Evolutionary conservation across 2,329 filamentous ascomycete genomes (phyloP), one percentile per base, ranked within the genome.

Genomic region (Scedosporium apiospermum): DNA sequence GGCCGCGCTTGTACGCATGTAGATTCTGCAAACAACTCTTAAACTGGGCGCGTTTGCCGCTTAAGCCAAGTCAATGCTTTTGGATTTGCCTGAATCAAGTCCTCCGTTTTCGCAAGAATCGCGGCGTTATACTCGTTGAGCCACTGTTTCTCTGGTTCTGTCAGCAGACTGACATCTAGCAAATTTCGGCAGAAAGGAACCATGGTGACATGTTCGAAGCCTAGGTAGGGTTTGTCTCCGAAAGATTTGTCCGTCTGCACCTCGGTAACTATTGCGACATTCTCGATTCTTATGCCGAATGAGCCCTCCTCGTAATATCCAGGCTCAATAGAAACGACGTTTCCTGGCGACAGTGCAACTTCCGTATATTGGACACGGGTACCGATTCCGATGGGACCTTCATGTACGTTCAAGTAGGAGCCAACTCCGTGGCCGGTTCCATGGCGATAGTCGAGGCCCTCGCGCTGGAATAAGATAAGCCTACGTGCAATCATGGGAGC

Each of bases 161-260:
- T 92, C 67, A 99, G 76, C 41, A 96, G 78, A 60, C 73, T 80
- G 62, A 82, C 78, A 69, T 98, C 90, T 66, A 96, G 92, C 66
- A 99, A 78, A 65, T 91, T 97, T 65, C 87, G 85, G 76, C 93
- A 97, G 76, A 96, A 92, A 0, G 95, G 95, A 18, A 93, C 91
- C 91, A 99, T 91, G 0, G 95, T 99, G 67, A 98, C 92, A 74
- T 96, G 91, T 78, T 99, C 93, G 68, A 99, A 99, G 3, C 93
- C 92, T 42, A 98, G 80, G 76, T 90, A 99, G 2, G 93, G 89
- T 77, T 96, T 96, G 69, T 96, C 93, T 21, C 93, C 93, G 71
- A 98, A 98, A 42, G 87, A 86, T 75, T 96, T 84, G 65, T 88
- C 87, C 4, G 93, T 96, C 75, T 93, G 81, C n/a, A 89, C 88